phyloP scores from a whole-genome alignment of 768 basidiomycete species.

The Rhodotorula babjevae region DNA sequence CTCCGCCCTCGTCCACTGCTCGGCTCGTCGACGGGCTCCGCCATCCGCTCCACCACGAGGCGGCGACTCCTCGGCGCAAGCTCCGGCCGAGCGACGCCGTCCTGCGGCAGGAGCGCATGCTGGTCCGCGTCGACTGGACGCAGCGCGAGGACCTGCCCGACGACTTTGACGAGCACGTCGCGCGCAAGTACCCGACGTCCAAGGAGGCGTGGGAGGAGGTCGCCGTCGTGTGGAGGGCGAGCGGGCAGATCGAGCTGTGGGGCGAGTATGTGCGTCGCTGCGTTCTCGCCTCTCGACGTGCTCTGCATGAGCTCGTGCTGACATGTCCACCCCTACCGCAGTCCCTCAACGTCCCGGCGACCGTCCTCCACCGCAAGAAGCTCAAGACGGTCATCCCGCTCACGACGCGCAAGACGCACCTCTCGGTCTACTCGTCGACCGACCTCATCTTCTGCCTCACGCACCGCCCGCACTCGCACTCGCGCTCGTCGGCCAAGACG shows the following conservation, averaged over 20 bases:
- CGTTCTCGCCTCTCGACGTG: neutral
- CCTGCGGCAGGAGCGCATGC: slow-evolving; percentile 81
- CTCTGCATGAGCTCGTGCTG: neutral
- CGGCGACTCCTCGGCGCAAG: slow-evolving; percentile 13
- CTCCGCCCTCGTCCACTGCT: slow-evolving; percentile 34
- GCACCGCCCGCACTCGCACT: slow-evolving; percentile 13
- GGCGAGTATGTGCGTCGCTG: slow-evolving; percentile 61
- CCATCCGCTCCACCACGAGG: slow-evolving; percentile 59
- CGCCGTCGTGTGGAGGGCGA: slow-evolving; percentile 78
- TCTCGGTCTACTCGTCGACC: slow-evolving; percentile 82
- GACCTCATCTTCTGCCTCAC: slow-evolving; percentile 71
- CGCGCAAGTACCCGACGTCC: slow-evolving; percentile 56
- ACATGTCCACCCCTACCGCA: slow-evolving; percentile 32
- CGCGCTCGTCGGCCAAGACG: slow-evolving; percentile 48
- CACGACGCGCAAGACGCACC: slow-evolving; percentile 56
- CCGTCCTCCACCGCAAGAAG: slow-evolving; percentile 65
- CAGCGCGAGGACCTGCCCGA: slow-evolving; percentile 49
- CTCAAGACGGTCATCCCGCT: slow-evolving; percentile 76
- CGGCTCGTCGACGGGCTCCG: slow-evolving; percentile 57
- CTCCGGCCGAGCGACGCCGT: slow-evolving; percentile 54
- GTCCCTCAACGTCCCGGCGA: slow-evolving; percentile 61
- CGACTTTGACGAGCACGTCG: slow-evolving; percentile 63
- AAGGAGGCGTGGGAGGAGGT: slow-evolving; percentile 68
- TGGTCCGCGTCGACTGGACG: slow-evolving; percentile 68
- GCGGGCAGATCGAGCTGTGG: slow-evolving; percentile 71